Evolutionary conservation across 345 rosid species (phyloP).

Genomic region (Nephelium lappaceum): DNA sequence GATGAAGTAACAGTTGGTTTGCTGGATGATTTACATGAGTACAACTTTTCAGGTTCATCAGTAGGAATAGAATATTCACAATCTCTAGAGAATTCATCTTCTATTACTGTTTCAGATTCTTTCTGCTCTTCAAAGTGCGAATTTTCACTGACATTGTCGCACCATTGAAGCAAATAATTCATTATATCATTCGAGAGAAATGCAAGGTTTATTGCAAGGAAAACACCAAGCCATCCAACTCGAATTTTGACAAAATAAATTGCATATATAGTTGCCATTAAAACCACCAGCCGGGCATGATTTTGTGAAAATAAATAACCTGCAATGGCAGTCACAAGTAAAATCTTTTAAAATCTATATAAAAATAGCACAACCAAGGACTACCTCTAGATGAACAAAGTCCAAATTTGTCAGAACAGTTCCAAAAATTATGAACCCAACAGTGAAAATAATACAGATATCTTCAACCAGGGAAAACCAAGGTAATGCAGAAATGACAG

Average conservation of each 20-base stretch:
- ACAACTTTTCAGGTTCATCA: conserved; percentile 63
- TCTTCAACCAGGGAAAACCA: not conserved
- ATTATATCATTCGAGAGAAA: conserved; percentile 83
- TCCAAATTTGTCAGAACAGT: not conserved
- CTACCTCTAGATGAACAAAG: not conserved
- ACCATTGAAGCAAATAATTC: conserved; percentile 74
- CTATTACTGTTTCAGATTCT: conserved; percentile 58
- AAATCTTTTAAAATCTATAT: conserved; percentile 11
- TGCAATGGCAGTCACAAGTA: conserved; percentile 43
- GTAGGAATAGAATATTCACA: conserved; percentile 56
- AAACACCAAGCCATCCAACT: conserved; percentile 93
- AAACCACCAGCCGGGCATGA: conserved; percentile 89
- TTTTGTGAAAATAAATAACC: conserved; percentile 89
- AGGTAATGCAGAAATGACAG: conserved; percentile 3
- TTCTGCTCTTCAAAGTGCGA: conserved; percentile 61
- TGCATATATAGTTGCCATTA: conserved; percentile 68
- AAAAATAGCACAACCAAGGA: not conserved
- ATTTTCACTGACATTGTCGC: conserved; percentile 73
- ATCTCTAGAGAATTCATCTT: conserved; percentile 67
- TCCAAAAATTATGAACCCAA: not conserved
- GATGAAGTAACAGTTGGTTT: conserved; percentile 55
- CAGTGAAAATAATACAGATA: not conserved
- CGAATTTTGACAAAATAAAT: conserved; percentile 84
- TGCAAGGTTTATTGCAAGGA: conserved; percentile 82
- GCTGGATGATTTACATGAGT: conserved; percentile 65